Evolutionary conservation across 805 yeast species (phyloP).

Genomic region (Candida nanaspora): DNA sequence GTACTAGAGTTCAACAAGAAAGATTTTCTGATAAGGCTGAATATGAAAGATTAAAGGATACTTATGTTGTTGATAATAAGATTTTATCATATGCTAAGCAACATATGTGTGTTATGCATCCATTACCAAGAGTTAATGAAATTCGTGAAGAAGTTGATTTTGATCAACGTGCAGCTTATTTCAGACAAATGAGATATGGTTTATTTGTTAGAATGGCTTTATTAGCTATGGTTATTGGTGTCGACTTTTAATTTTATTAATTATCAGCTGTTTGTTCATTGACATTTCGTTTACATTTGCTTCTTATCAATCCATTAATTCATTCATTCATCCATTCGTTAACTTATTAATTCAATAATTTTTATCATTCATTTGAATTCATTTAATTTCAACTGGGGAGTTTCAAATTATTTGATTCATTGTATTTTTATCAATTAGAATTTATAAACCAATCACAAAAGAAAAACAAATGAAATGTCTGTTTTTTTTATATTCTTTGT

Average conservation of each 20-base stretch:
- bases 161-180: slow-evolving; percentile 98
- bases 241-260: slow-evolving; percentile 48
- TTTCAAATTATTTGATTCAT: background rate
- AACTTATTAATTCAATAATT: background rate
- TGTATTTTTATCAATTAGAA: too few species aligned
- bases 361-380: background rate
- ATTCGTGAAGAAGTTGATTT: slow-evolving; percentile 97
- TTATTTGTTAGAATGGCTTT: slow-evolving; percentile 98
- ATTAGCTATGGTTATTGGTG: slow-evolving; percentile 96
- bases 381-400: background rate
- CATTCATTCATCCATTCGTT: background rate
- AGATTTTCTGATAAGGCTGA: slow-evolving; percentile 72
- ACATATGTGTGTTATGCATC: slow-evolving; percentile 99
- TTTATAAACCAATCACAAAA: too few species aligned
- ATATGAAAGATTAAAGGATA: slow-evolving; percentile 83
- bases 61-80: slow-evolving; percentile 87
- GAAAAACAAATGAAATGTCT: too few species aligned
- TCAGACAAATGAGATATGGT: slow-evolving; percentile 99
- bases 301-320: background rate
- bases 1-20: slow-evolving; percentile 97
- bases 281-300: too few species aligned
- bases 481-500: too few species aligned
- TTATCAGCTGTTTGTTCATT: too few species aligned
- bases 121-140: slow-evolving; percentile 95
- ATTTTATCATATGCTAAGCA: slow-evolving; percentile 89